These are phyloP conservation scores for Laguncularia racemosa DNA, from an alignment of 345 rosid genomes.

Conservation along the genomic window DNA sequence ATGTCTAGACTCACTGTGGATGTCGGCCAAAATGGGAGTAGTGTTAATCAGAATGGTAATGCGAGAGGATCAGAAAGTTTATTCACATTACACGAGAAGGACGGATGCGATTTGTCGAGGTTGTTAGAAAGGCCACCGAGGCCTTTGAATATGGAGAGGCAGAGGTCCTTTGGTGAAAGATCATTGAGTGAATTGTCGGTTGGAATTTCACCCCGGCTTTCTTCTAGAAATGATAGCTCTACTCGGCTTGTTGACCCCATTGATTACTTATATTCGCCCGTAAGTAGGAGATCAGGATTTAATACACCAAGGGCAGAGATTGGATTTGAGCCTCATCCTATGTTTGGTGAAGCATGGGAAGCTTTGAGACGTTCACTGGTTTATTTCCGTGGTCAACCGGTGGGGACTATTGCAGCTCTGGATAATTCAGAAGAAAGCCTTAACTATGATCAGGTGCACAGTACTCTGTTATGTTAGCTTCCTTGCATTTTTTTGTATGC, in stretches of 20 bases:
- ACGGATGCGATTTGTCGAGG: constrained; percentile 62
- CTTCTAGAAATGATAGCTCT: constrained; percentile 24
- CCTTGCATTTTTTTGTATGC: background rate
- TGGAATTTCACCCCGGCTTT: constrained; percentile 38
- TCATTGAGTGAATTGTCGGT: constrained; percentile 39
- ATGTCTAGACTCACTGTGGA: constrained; percentile 37
- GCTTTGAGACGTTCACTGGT: constrained; percentile 67
- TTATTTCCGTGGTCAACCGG: constrained; percentile 76
- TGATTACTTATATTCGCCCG: constrained; percentile 45
- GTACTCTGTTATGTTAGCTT: background rate
- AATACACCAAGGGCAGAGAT: constrained; percentile 47
- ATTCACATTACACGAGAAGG: constrained; percentile 24
- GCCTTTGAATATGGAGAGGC: constrained; percentile 64
- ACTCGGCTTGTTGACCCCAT: constrained; percentile 23
- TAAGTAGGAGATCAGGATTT: constrained; percentile 45
- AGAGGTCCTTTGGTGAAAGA: constrained; percentile 64
- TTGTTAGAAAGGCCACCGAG: constrained; percentile 54
- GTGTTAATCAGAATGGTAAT: constrained; percentile 25
- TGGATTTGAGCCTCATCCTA: constrained; percentile 55
- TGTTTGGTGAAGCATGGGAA: constrained; percentile 81
- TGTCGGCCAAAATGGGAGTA: constrained; percentile 28
- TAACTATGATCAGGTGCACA: constrained; percentile 86
- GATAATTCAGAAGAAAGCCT: constrained; percentile 75
- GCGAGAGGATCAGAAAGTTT: constrained; percentile 21
- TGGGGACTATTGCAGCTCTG: constrained; percentile 86